Conservation (phyloP, 1,284 basidiomycete genomes). For the Cryptococcus sp. region DNA sequence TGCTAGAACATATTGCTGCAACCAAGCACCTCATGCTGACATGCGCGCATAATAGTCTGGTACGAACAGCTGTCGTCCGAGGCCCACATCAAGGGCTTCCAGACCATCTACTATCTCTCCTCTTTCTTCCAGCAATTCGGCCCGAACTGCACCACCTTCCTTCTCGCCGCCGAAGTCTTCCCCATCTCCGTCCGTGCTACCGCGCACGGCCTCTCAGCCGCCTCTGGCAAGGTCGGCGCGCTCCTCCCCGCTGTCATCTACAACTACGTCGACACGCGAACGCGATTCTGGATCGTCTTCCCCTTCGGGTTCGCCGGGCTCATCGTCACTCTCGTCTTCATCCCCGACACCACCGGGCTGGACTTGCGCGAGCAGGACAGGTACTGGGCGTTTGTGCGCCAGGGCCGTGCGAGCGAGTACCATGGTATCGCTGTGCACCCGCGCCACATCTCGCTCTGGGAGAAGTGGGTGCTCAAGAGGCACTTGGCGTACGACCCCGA, state of each 20-base stretch:
- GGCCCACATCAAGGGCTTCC: slow-evolving; percentile 51
- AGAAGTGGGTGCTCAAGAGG: slow-evolving; percentile 54
- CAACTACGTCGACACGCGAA: slow-evolving; percentile 46
- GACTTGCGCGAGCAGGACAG: slow-evolving; percentile 58
- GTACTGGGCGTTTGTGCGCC: slow-evolving; percentile 55
- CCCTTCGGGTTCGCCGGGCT: slow-evolving; percentile 56
- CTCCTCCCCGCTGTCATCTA: slow-evolving; percentile 52
- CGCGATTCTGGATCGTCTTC: slow-evolving; percentile 56
- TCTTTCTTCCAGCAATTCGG: slow-evolving; percentile 54
- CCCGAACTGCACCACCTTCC: slow-evolving; percentile 46
- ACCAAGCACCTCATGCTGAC: not conserved
- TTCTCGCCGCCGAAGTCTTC: slow-evolving; percentile 54
- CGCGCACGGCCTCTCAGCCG: slow-evolving; percentile 52
- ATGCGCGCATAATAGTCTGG: slow-evolving; percentile 18
- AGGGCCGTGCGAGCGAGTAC: slow-evolving; percentile 54
- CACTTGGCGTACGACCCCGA: slow-evolving; percentile 55
- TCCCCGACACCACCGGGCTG: slow-evolving; percentile 57
- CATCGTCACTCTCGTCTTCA: slow-evolving; percentile 53
- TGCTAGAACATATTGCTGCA: not conserved
- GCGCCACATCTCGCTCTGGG: slow-evolving; percentile 54
- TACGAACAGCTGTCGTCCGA: slow-evolving; percentile 20
- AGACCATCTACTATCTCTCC: slow-evolving; percentile 55
- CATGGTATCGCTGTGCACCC: slow-evolving; percentile 58
- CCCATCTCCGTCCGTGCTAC: slow-evolving; percentile 55
- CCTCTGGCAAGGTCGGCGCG: slow-evolving; percentile 54